Conservation (phyloP, 495 filamentous ascomycete genomes). For the Amorphotheca resinae region DNA sequence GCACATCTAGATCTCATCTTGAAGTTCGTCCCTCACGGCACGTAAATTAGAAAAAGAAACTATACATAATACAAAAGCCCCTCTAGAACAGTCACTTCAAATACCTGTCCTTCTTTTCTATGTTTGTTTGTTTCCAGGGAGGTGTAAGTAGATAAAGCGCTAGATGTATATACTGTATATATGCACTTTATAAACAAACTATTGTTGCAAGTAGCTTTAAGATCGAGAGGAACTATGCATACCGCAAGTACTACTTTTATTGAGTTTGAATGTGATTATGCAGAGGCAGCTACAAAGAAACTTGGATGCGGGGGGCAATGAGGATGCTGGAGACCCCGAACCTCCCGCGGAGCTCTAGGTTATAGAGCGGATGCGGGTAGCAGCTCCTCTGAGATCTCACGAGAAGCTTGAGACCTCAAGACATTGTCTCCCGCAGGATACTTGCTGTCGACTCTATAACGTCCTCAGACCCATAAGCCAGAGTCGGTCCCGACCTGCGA, state of each 20-base stretch:
- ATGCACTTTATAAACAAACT: too few relatives aligned
- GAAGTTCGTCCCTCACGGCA: too few relatives aligned
- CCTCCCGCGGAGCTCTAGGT: slow-evolving; percentile 8
- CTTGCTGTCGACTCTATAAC: slow-evolving; percentile 6
- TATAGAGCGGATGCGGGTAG: slow-evolving; percentile 5
- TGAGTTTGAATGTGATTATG: slow-evolving; percentile 8
- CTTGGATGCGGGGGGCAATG: background rate
- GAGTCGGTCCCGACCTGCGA: background rate
- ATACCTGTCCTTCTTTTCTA: too few relatives aligned
- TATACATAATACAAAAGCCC: too few relatives aligned
- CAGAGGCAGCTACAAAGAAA: slow-evolving; percentile 8
- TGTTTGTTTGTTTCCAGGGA: too few relatives aligned
- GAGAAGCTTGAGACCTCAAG: slow-evolving; percentile 3
- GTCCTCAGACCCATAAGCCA: slow-evolving; percentile 1
- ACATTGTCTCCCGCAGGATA: slow-evolving; percentile 1
- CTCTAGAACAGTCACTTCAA: too few relatives aligned
- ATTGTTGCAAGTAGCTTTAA: slow-evolving; percentile 2
- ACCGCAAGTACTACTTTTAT: slow-evolving; percentile 1
- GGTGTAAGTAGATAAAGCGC: too few relatives aligned
- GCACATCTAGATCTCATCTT: too few relatives aligned
- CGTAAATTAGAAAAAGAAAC: too few relatives aligned
- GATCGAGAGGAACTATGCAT: background rate
- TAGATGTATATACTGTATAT: too few relatives aligned
- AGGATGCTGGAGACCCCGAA: slow-evolving; percentile 1
- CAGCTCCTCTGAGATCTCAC: slow-evolving; percentile 8